Evolutionary conservation across 768 basidiomycete genomes (phyloP), one percentile per base, ranked within the genome.

Genomic region (Gymnopilus junonius): DNA sequence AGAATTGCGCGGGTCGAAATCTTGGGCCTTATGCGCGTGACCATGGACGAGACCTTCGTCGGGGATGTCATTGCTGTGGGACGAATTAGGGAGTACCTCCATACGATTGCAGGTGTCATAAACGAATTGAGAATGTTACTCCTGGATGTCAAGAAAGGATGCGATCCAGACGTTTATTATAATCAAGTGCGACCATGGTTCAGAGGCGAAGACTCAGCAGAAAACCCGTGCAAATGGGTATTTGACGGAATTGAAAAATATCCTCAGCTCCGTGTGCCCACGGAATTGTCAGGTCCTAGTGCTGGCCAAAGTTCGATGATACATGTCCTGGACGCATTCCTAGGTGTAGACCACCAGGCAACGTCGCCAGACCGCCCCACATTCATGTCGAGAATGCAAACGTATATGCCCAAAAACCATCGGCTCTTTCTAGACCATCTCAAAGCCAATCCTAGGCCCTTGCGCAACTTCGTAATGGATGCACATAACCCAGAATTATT

Each of bases 21-120:
- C 1, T 86, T 98, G 21, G 84, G 89, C 51, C 79, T 97, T 58
- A 97, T 99, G 94, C 87, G 91, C 2, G 79, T 85, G 8, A 92
- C 88, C 8, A 89, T 97, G 85, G 94, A 98, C 77, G 96, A 99
- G 72, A 85, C 89, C 46, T 97, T 96, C 78, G 85, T 97, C 35
- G 86, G 85, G 3, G 90, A 93, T 68, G 81, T 78, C 53, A 83
- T 87, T 14, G 88, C 90, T 25, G 78, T 87, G 45, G 83, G 80
- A 5, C 91, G 93, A 8, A 86, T 87, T 45, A 85, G 86, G 2
- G 68, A 75, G 14, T 95, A 91, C 76, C 87, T 99, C 45, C 70
- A 74, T 51, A 79, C 79, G 8, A 85, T 98, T 51, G 84, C 89
- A 1, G 64, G 50, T 15, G 85, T 91, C 69, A 89, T 98, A 61